phyloP scores from a whole-genome alignment of 805 yeast genomes.

The Cyberlindnera euphorbiiphila region DNA sequence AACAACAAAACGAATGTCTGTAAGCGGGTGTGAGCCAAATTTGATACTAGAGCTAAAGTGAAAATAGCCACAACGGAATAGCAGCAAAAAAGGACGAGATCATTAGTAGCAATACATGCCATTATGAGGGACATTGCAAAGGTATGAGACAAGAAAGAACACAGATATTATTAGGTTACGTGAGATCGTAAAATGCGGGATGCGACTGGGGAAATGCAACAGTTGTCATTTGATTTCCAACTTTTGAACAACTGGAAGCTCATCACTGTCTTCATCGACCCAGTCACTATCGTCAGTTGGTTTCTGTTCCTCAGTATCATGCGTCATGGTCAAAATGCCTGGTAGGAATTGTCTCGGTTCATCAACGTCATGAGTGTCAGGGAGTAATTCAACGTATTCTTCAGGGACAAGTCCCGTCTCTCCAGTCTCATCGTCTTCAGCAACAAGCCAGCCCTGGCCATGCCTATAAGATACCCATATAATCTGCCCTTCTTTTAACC shows the following conservation, averaged over 20 bases:
- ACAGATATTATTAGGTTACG: neutral
- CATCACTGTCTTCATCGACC: constrained; percentile 32
- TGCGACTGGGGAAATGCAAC: too few relatives aligned
- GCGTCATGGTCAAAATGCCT: constrained; percentile 2
- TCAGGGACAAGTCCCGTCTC: constrained; percentile 94
- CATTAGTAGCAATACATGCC: too few relatives aligned
- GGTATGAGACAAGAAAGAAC: neutral
- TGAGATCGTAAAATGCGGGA: neutral
- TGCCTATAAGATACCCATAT: constrained; percentile 86
- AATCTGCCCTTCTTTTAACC: constrained; percentile 71
- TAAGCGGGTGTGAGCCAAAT: neutral
- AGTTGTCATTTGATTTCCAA: constrained; percentile 7
- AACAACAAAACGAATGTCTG: neutral
- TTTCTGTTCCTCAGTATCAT: constrained; percentile 10
- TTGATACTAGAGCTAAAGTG: too few relatives aligned
- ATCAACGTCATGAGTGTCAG: constrained; percentile 2
- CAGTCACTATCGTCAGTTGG: constrained; percentile 15
- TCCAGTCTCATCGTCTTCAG: constrained; percentile 67
- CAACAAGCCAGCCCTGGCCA: constrained; percentile 99
- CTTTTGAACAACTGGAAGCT: constrained; percentile 12
- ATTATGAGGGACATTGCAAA: too few relatives aligned
- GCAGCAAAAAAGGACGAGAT: too few relatives aligned
- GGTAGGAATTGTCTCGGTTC: constrained; percentile 8
- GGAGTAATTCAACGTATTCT: constrained; percentile 69
- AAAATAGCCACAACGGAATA: too few relatives aligned